phyloP scores from a whole-genome alignment of 1,139 yeast species.

The Starmera stellimalicola region DNA sequence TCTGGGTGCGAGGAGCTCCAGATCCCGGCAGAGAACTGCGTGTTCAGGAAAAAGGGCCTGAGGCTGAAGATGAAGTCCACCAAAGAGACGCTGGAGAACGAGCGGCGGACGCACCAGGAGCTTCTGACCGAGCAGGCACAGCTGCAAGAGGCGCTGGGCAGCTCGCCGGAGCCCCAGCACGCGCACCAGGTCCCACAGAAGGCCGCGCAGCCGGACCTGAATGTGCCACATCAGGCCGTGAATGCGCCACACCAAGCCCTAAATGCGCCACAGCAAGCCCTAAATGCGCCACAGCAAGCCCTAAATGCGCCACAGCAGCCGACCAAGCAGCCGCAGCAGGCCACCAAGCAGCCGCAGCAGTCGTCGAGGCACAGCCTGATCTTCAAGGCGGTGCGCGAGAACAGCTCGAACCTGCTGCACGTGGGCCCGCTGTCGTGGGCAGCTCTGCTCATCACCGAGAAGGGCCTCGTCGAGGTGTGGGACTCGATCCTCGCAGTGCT shows the following conservation, averaged over 20 bases:
- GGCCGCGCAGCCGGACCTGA: background rate
- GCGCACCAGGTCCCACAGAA: background rate
- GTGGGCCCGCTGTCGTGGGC: background rate
- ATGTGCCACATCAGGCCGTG: background rate
- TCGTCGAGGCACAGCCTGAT: background rate
- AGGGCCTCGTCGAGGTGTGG: background rate
- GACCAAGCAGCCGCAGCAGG: background rate
- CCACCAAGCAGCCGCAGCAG: background rate
- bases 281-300: too few species aligned
- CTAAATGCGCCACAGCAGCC: background rate
- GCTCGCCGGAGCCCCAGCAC: background rate
- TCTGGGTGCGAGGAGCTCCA: background rate
- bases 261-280: background rate
- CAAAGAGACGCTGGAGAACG: background rate
- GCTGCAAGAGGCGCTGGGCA: background rate
- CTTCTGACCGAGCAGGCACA: background rate
- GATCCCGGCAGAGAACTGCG: background rate
- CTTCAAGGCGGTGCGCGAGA: background rate
- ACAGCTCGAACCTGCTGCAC: background rate
- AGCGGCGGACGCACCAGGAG: background rate
- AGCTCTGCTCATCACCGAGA: background rate
- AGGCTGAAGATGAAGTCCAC: background rate
- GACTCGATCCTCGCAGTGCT: background rate
- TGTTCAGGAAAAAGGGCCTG: background rate
- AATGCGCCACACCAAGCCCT: too few species aligned